A percentile compares a stretch with the other conserved stretches of the same genome.
These are phyloP conservation scores for Aspergillus flavus DNA, from an alignment of 2,329 filamentous ascomycete genomes.

Conservation along the genomic window DNA sequence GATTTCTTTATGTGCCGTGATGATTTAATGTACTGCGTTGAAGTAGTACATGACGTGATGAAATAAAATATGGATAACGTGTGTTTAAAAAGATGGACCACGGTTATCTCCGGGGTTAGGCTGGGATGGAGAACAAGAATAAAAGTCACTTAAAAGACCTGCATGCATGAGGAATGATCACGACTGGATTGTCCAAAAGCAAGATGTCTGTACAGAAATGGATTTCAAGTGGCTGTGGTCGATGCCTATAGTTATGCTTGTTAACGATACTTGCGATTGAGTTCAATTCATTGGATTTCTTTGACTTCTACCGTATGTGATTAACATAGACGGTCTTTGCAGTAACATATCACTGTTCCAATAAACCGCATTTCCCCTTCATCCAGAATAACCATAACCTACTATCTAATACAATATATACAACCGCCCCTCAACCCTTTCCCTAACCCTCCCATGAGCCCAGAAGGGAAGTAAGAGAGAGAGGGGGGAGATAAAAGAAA, in stretches of 20 bases:
- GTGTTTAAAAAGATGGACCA: background rate
- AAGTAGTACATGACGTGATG: constrained; percentile 7
- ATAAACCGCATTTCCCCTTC: background rate
- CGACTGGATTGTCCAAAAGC: constrained; percentile 27
- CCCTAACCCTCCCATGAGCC: background rate
- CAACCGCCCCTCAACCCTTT: background rate
- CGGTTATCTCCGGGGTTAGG: background rate
- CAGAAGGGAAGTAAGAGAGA: background rate
- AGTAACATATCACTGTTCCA: background rate
- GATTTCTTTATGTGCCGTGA: constrained; percentile 12
- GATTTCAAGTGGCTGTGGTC: constrained; percentile 22
- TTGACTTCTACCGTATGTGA: background rate
- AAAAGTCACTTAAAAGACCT: constrained; percentile 19
- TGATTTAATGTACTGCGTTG: constrained; percentile 8
- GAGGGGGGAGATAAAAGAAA: background rate
- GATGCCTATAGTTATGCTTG: constrained; percentile 26
- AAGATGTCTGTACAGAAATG: constrained; percentile 33
- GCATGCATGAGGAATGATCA: constrained; percentile 32
- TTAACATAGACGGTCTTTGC: background rate
- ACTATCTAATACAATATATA: constrained; percentile 9
- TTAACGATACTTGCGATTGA: constrained; percentile 18
- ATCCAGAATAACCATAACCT: background rate
- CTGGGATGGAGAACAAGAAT: background rate
- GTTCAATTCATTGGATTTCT: constrained; percentile 14
- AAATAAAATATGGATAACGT: constrained; percentile 3